These are phyloP conservation scores for Nicotiana benthamiana DNA, from an alignment of 257 asterid genomes.

Conservation along the genomic window DNA sequence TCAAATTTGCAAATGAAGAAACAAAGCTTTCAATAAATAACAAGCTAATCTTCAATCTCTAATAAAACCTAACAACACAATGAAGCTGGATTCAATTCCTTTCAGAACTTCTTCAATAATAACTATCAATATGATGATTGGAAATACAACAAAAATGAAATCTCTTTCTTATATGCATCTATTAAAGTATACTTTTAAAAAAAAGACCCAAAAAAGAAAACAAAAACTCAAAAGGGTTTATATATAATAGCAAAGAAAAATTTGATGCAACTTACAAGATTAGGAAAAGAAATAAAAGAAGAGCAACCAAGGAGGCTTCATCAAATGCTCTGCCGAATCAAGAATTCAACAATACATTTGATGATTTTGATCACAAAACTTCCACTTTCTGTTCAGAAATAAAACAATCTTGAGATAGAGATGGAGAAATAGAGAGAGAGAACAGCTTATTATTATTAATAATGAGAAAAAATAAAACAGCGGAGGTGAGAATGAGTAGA, in stretches of 20 bases:
- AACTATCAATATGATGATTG: neutral
- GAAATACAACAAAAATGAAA: neutral
- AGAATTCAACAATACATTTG: neutral
- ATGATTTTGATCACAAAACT: constrained; percentile 20
- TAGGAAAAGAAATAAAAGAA: constrained; percentile 32
- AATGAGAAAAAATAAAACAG: neutral
- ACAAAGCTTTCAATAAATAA: neutral
- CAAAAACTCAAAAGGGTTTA: neutral
- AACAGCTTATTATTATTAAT: constrained; percentile 11
- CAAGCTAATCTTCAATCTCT: neutral
- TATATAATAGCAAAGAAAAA: neutral
- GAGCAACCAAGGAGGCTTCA: constrained; percentile 52
- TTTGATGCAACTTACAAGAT: neutral
- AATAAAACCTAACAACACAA: neutral
- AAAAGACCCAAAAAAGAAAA: neutral
- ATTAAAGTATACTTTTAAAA: neutral
- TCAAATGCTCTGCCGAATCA: constrained; percentile 11
- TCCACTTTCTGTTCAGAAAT: neutral
- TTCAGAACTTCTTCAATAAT: neutral
- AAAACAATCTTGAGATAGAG: constrained; percentile 3
- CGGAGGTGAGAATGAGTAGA: neutral
- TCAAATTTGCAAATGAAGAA: neutral
- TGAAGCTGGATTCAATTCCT: neutral
- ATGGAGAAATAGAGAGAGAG: constrained; percentile 19
- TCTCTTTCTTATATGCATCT: neutral